Percentiles rank a stretch among this genome's conserved stretches.
These are phyloP conservation scores for Secale cereale DNA, from an alignment of 176 grass and related monocot species.

Conservation along the genomic window DNA sequence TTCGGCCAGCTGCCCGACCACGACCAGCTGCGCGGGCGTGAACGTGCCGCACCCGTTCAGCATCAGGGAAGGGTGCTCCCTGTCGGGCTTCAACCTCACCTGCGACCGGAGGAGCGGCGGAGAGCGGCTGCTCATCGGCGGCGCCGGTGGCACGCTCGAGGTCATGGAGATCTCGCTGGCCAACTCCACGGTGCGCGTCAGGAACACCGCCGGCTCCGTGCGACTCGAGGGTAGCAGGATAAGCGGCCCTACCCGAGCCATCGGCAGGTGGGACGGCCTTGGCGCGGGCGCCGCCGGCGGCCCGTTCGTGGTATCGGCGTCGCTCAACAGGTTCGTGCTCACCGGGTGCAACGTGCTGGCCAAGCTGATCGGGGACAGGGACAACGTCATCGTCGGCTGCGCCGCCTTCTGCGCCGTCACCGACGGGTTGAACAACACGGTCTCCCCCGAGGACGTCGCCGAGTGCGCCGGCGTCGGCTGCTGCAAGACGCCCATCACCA, in stretches of 20 bases:
- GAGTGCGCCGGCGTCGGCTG: constrained; percentile 9
- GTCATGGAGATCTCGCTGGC: background rate
- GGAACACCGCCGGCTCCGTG: background rate
- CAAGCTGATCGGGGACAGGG: background rate
- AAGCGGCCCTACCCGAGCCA: background rate
- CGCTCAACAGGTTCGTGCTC: background rate
- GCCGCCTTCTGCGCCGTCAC: constrained; percentile 18
- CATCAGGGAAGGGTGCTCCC: background rate
- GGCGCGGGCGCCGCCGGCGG: background rate
- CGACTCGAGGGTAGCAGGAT: too few species aligned
- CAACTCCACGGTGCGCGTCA: background rate
- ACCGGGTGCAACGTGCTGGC: constrained; percentile 21
- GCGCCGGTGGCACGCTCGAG: background rate
- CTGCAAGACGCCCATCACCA: constrained; percentile 21
- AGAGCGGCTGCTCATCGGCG: constrained; percentile 16
- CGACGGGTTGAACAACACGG: background rate
- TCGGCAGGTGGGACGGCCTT: background rate
- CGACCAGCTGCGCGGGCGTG: constrained; percentile 4
- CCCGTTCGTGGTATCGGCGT: constrained; percentile 9
- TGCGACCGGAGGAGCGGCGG: background rate
- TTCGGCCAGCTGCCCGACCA: background rate
- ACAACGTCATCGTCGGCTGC: constrained; percentile 22
- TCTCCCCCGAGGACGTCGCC: too few species aligned
- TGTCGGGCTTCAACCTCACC: constrained; percentile 18
- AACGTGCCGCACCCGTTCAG: constrained; percentile 19